Evolutionary conservation across 192 early-diverging fungal species (phyloP), one percentile per base, ranked within the genome.

Genomic region (Backusella luteola): DNA sequence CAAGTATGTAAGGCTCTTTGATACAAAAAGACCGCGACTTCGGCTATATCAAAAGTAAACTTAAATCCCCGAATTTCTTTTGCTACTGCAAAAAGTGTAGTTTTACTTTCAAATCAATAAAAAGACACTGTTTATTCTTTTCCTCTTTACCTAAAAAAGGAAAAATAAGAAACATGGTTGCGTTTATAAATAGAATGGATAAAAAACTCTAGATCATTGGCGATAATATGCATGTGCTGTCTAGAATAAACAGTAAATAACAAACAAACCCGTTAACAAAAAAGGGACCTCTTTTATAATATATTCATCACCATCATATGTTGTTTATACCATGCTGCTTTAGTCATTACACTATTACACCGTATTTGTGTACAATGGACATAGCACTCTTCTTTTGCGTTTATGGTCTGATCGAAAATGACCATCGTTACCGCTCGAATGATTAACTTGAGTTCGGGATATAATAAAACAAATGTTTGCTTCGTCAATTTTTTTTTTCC

Each of bases 381-480:
- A 39, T 39, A 39, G 14, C 42, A 44, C 15, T n/a, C 17, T n/a
- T 44, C 42, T 14, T 44, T 44, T 44, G 15, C 8, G 42, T 17
- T 14, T 49, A 19, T n/a, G 15, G 4, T 14, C 1, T 44, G 42
- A 17, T 44, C 42, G 42, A 44, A 44, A 44, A 3, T 4, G 42
- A 14, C 3, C 3, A 44, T 3, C 42, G 6, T 44, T 17, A 44
- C 15, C 11, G 15, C 38, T 11, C 38, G 11, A 39, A 11, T 39
- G 38, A 39, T 39, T 0, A 44, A 14, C 42, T 44, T 44, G 15
- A 44, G 15, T 44, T 63, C 56, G 56, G 56, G 26, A 63, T 63
- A 63, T 63, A 63, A 29, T 29, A 63, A 26, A 26, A 63, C 56
- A 63, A 63, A 63, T 63, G 56, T 63, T 63, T 63, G 56, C 26